Evolutionary conservation across 2,329 filamentous ascomycete species (phyloP), one percentile per base, ranked within the genome.

Genomic region (Stylonectria norvegica): DNA sequence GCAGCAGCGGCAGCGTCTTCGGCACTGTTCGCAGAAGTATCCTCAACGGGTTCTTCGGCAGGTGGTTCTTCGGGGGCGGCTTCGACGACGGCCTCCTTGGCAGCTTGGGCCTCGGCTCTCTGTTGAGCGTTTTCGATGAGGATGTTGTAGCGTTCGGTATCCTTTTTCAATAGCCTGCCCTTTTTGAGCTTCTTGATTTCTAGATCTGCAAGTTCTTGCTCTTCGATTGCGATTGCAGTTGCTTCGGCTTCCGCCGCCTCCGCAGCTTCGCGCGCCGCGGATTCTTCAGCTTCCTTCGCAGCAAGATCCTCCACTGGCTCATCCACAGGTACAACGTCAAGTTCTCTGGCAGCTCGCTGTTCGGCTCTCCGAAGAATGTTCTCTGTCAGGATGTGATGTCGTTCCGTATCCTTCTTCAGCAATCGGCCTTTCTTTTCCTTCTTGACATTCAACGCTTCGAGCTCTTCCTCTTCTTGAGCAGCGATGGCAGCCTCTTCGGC

Each of bases 381-480:
- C 11, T 45, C 43, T 5, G 43, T 38, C 10, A 47, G 40, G 9
- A 40, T 7, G 19, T 34, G 31, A 20, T 43, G 31, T 11, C 43
- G 40, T 3, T 47, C 43, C 9, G 36, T 40, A 8, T 43, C 43
- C 14, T 43, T 47, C 16, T 34, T 40, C 5, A 16, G 6, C 10
- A 47, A 22, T 10, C 40, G 43, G 3, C 45, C 45, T 42, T 65
- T 65, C 55, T 70, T 71, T 29, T 35, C 20, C 22, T 53, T 55
- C 42, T 49, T 55, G 4, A 63, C 64, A 27, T 52, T 41, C 9
- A 55, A 36, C 10, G 38, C 36, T 27, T 36, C 40, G 4, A 55
- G n/a, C 34, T 55, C 52, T 19, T 50, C 48, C 34, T 53, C 52
- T 39, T 53, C 50, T 17, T 38, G 38, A 3, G 38, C 43, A 32